Evolutionary conservation across 2,329 filamentous ascomycete species (phyloP).

Genomic region (Venturia nashicola): DNA sequence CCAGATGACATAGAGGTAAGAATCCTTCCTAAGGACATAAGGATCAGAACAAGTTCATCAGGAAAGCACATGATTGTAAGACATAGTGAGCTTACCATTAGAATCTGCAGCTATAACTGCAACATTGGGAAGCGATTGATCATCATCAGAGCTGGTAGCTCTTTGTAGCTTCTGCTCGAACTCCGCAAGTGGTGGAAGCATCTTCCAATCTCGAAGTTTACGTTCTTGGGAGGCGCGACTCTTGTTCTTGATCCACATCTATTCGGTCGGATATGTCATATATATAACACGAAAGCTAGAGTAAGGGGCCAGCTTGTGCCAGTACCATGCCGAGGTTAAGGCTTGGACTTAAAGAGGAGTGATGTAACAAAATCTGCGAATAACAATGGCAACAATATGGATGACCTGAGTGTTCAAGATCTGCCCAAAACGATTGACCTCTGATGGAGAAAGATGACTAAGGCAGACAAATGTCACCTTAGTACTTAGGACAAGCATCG

Average conservation of each 20-base stretch:
- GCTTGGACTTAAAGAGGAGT: too few species aligned
- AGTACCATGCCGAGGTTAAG: neutral
- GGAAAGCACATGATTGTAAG: too few species aligned
- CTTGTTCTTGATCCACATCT: neutral
- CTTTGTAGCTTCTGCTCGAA: neutral
- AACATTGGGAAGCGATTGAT: neutral
- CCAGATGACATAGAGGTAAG: neutral
- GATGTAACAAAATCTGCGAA: too few species aligned
- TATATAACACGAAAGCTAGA: neutral
- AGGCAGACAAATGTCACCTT: neutral
- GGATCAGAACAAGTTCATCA: neutral
- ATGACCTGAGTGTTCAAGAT: neutral
- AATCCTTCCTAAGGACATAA: neutral
- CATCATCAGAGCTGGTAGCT: neutral
- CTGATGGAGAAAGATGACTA: neutral
- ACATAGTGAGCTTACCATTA: neutral
- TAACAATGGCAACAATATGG: too few species aligned
- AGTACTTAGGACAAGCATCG: neutral
- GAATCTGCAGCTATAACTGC: conserved; percentile 3
- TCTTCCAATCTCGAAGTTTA: neutral
- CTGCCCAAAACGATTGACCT: neutral
- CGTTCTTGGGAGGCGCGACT: neutral
- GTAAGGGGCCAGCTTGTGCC: neutral
- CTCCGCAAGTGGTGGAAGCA: neutral
- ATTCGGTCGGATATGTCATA: neutral